phyloP scores from a whole-genome alignment of 371 early-diverging fungal genomes.

The Haplosporangium sp. region DNA sequence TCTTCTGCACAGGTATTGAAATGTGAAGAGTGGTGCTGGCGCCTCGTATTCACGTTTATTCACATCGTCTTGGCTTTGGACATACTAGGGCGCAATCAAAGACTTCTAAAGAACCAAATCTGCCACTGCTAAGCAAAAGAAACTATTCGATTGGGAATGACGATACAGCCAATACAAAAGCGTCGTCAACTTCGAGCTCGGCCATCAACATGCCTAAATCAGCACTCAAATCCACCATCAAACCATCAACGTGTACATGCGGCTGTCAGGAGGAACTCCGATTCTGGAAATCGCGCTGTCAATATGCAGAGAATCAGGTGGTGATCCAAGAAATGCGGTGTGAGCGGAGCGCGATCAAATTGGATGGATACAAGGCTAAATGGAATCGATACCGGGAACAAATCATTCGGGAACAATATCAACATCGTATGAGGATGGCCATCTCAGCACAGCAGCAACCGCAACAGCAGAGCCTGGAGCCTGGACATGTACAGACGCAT shows the following conservation, averaged over 20 bases:
- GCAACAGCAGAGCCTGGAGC: background rate
- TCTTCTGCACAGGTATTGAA: background rate
- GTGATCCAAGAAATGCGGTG: slow-evolving; percentile 21
- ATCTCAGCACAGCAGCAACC: slow-evolving; percentile 11
- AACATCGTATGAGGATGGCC: slow-evolving; percentile 26
- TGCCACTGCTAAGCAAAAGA: slow-evolving; percentile 25
- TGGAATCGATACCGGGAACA: slow-evolving; percentile 30
- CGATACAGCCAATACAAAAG: background rate
- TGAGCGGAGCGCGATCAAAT: slow-evolving; percentile 8
- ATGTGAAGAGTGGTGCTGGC: too few relatives aligned
- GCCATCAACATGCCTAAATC: background rate
- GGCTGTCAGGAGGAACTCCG: slow-evolving; percentile 39
- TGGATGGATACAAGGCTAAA: slow-evolving; percentile 25
- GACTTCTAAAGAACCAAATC: slow-evolving; percentile 12
- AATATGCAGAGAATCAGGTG: slow-evolving; percentile 28
- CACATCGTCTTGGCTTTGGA: background rate
- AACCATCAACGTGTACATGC: slow-evolving; percentile 16
- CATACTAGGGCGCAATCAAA: slow-evolving; percentile 13
- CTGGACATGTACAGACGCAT: background rate
- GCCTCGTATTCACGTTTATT: background rate
- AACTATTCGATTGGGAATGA: background rate
- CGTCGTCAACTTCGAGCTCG: background rate
- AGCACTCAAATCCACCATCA: slow-evolving; percentile 16
- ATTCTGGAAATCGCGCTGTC: slow-evolving; percentile 25
- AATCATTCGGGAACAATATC: slow-evolving; percentile 25